Percentiles rank a stretch among this genome's conserved stretches.
phyloP scores from a whole-genome alignment of 2,329 filamentous ascomycete species.

The Conoideocrella luteorostrata region DNA sequence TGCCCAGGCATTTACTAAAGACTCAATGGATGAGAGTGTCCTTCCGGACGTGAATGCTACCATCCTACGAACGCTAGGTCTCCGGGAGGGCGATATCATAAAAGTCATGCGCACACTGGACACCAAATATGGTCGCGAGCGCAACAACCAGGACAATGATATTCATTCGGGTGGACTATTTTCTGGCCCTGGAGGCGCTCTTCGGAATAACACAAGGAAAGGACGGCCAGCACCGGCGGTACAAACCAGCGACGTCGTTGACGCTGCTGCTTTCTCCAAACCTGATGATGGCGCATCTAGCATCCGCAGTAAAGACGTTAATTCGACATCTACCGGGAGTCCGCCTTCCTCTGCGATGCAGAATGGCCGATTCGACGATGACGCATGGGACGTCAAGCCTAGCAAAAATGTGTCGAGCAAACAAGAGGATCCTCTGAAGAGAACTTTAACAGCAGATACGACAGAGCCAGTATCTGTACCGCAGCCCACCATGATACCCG shows the following conservation, averaged over 20 bases:
- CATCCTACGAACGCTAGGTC: constrained; percentile 77
- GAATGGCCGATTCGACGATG: constrained; percentile 75
- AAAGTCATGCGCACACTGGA: constrained; percentile 90
- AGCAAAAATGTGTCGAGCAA: constrained; percentile 43
- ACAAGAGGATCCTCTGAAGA: constrained; percentile 29
- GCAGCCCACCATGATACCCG: constrained; percentile 14
- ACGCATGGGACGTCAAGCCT: constrained; percentile 92
- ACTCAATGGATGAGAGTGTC: constrained; percentile 94
- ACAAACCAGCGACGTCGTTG: constrained; percentile 77
- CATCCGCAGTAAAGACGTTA: constrained; percentile 15
- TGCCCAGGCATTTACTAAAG: constrained; percentile 77
- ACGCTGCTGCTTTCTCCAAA: constrained; percentile 77
- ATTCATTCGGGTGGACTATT: constrained; percentile 66
- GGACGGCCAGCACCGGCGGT: constrained; percentile 82
- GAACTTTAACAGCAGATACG: constrained; percentile 15
- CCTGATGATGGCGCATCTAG: constrained; percentile 29
- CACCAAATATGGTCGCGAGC: constrained; percentile 63
- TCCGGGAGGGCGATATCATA: constrained; percentile 94
- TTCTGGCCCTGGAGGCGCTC: constrained; percentile 81
- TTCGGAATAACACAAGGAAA: constrained; percentile 93
- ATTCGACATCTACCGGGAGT: constrained; percentile 17
- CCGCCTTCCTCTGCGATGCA: constrained; percentile 19
- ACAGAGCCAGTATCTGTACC: constrained; percentile 10
- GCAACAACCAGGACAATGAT: constrained; percentile 51
- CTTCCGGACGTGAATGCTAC: constrained; percentile 81